phyloP scores from a whole-genome alignment of 257 asterid species.

The Salvia rosmarinus region DNA sequence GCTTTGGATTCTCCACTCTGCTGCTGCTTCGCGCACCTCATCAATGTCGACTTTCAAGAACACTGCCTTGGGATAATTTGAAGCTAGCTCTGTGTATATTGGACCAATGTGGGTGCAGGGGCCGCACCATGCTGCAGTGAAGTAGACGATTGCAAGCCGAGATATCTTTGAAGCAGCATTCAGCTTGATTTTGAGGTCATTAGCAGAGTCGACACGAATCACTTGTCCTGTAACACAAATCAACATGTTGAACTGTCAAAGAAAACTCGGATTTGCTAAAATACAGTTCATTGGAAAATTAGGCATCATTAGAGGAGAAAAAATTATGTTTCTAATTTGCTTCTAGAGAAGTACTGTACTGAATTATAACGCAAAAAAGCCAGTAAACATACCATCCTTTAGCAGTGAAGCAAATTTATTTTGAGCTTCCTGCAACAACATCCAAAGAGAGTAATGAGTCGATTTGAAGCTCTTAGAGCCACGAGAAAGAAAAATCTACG shows the following conservation, averaged over 20 bases:
- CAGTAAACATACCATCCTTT: conserved; percentile 53
- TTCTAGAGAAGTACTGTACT: background rate
- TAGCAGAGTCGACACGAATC: conserved; percentile 38
- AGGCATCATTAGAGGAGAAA: background rate
- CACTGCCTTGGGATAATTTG: conserved; percentile 44
- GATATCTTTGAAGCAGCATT: conserved; percentile 49
- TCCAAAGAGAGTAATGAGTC: conserved; percentile 15
- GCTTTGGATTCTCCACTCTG: conserved; percentile 42
- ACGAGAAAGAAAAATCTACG: background rate
- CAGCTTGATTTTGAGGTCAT: conserved; percentile 43
- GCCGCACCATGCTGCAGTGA: conserved; percentile 70
- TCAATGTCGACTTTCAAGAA: conserved; percentile 60
- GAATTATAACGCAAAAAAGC: background rate
- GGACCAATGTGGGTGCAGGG: conserved; percentile 56
- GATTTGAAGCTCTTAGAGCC: background rate
- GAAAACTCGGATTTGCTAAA: too few species aligned
- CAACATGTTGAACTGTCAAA: too few species aligned
- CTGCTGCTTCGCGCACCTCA: conserved; percentile 50
- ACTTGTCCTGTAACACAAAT: conserved; percentile 48
- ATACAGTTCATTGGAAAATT: background rate
- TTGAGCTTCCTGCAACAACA: conserved; percentile 47
- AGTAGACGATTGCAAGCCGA: conserved; percentile 55
- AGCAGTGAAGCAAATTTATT: conserved; percentile 38
- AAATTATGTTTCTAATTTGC: background rate
- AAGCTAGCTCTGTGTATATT: conserved; percentile 41